phyloP scores from a whole-genome alignment of 805 yeast species.

The Kockiozyma suomiensis region DNA sequence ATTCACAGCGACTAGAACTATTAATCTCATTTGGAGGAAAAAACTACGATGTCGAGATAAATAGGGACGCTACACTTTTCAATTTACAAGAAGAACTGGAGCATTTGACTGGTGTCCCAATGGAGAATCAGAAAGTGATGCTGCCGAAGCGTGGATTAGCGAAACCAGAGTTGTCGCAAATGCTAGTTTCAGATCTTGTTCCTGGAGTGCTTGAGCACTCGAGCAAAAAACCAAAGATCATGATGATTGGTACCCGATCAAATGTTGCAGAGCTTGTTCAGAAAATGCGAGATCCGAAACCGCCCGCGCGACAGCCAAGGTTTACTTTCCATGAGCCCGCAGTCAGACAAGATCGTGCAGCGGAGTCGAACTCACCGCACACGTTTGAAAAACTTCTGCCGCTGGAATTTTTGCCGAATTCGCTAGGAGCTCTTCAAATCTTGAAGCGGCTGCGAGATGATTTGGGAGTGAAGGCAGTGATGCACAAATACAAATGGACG shows the following conservation, averaged over 20 bases:
- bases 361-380: constrained; percentile 31
- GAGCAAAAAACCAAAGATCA: constrained; percentile 33
- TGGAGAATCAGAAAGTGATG: constrained; percentile 40
- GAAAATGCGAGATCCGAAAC: not conserved
- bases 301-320: not conserved
- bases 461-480: constrained; percentile 43
- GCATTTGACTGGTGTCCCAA: constrained; percentile 38
- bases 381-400: constrained; percentile 42
- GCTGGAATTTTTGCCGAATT: constrained; percentile 40
- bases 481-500: constrained; percentile 43
- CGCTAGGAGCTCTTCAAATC: constrained; percentile 39
- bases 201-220: constrained; percentile 14
- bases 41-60: constrained; percentile 7
- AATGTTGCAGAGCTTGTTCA: constrained; percentile 35
- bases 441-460: constrained; percentile 43
- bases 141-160: constrained; percentile 39
- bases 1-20: constrained; percentile 12
- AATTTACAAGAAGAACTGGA: constrained; percentile 38
- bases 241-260: constrained; percentile 42
- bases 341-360: not conserved
- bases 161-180: constrained; percentile 21
- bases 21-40: constrained; percentile 16
- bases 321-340: not conserved
- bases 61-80: constrained; percentile 19
- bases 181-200: constrained; percentile 20